Evolutionary conservation across 2,329 filamentous ascomycete genomes (phyloP).

Genomic region (Cadophora malorum): DNA sequence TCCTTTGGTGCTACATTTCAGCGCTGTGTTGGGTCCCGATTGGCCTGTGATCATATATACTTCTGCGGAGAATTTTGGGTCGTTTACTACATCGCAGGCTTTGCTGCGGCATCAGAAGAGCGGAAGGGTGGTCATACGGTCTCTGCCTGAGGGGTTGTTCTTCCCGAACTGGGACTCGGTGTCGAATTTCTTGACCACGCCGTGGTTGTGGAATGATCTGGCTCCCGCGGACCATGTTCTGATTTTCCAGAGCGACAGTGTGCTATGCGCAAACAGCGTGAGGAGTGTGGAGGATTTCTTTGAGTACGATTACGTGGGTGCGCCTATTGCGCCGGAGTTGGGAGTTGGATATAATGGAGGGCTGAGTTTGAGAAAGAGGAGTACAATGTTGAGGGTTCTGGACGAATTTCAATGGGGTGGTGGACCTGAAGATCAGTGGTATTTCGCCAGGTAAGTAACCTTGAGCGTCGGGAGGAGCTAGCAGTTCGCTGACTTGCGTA

Average conservation of each 20-base stretch:
- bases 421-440: constrained; percentile 43
- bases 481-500: constrained; percentile 23
- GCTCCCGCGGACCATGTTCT: constrained; percentile 45
- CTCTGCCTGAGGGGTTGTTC: constrained; percentile 47
- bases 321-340: constrained; percentile 44
- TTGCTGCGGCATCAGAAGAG: constrained; percentile 47
- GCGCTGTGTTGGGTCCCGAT: constrained; percentile 49
- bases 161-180: constrained; percentile 48
- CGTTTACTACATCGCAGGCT: constrained; percentile 46
- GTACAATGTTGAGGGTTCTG: constrained; percentile 44
- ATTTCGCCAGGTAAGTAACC: constrained; percentile 31
- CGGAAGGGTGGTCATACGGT: constrained; percentile 47
- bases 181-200: constrained; percentile 45
- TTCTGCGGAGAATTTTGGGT: constrained; percentile 37
- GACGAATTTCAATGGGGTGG: constrained; percentile 37
- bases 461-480: background rate
- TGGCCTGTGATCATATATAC: constrained; percentile 55
- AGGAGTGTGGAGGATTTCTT: constrained; percentile 46
- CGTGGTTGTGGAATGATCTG: constrained; percentile 46
- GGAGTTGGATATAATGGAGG: constrained; percentile 48
- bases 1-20: constrained; percentile 50
- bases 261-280: constrained; percentile 45
- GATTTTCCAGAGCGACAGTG: constrained; percentile 46
- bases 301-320: constrained; percentile 47
- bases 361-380: constrained; percentile 47